phyloP scores from a whole-genome alignment of 2,329 filamentous ascomycete genomes.

The Pyricularia grisea region DNA sequence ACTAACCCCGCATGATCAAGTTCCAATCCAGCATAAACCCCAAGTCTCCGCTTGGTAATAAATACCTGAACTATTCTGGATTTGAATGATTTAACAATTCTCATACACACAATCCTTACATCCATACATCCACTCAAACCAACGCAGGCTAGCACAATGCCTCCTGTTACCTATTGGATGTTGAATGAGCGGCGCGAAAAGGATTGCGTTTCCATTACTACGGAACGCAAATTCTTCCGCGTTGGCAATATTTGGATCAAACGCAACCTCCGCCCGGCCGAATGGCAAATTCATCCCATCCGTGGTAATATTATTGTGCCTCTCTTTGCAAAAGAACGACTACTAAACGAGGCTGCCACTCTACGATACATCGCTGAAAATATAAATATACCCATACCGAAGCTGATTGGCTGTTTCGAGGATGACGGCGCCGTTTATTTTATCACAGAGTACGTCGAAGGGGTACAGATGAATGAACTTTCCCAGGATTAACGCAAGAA shows the following conservation, averaged over 20 bases:
- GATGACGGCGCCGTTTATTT: conserved; percentile 21
- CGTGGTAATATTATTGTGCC: neutral
- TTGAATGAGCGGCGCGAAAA: conserved; percentile 5
- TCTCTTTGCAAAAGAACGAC: conserved; percentile 12
- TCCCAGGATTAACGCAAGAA: neutral
- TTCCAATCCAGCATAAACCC: too few relatives aligned
- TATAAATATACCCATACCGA: conserved; percentile 19
- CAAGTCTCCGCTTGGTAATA: too few relatives aligned
- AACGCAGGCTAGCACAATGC: neutral
- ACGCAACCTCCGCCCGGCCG: conserved; percentile 17
- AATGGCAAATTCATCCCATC: conserved; percentile 13
- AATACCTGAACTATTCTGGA: too few relatives aligned
- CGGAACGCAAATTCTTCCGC: conserved; percentile 7
- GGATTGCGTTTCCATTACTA: conserved; percentile 2
- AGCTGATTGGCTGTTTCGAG: conserved; percentile 16
- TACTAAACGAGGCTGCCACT: conserved; percentile 19
- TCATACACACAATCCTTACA: neutral
- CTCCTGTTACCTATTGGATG: neutral
- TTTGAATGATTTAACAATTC: neutral
- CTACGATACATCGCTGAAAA: conserved; percentile 14
- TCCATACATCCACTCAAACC: neutral
- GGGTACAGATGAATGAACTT: conserved; percentile 19
- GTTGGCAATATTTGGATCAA: conserved; percentile 10
- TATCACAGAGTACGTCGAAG: conserved; percentile 19
- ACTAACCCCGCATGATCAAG: too few relatives aligned